Conservation (phyloP, 1,284 basidiomycete species). For the Cryptococcus sp. region DNA sequence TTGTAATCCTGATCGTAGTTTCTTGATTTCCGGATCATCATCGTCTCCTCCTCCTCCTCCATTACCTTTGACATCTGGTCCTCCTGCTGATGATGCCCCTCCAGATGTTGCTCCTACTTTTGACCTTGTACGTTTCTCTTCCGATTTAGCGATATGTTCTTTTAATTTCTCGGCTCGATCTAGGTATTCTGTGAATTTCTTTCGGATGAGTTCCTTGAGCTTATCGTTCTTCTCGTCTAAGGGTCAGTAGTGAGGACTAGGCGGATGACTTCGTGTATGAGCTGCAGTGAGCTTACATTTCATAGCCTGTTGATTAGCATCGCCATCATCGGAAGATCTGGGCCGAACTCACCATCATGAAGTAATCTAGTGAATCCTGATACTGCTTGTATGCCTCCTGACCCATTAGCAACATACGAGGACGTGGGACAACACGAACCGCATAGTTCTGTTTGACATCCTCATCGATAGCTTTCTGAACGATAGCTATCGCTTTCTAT, state of each 20-base stretch:
- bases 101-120: constrained; percentile 66
- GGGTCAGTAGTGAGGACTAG: too few relatives aligned
- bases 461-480: constrained; percentile 91
- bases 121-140: constrained; percentile 67
- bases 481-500: constrained; percentile 90
- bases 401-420: too few relatives aligned
- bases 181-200: constrained; percentile 90
- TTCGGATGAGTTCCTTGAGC: constrained; percentile 78
- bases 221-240: constrained; percentile 95
- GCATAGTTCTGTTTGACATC: constrained; percentile 89
- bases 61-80: constrained; percentile 51
- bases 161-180: constrained; percentile 89
- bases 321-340: background rate
- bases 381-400: constrained; percentile 88
- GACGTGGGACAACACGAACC: constrained; percentile 17
- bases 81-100: constrained; percentile 58
- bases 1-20: constrained; percentile 80
- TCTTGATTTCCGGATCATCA: constrained; percentile 88
- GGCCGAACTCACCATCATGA: constrained; percentile 70
- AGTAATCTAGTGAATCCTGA: constrained; percentile 94
- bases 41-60: constrained; percentile 69
- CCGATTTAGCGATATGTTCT: constrained; percentile 62
- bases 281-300: constrained; percentile 72
- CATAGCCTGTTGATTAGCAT: constrained; percentile 49
- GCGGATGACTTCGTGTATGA: background rate